Evolutionary conservation across 1,284 basidiomycete species (phyloP), one percentile per base, ranked within the genome.

Genomic region (Rhodotorula sp.): DNA sequence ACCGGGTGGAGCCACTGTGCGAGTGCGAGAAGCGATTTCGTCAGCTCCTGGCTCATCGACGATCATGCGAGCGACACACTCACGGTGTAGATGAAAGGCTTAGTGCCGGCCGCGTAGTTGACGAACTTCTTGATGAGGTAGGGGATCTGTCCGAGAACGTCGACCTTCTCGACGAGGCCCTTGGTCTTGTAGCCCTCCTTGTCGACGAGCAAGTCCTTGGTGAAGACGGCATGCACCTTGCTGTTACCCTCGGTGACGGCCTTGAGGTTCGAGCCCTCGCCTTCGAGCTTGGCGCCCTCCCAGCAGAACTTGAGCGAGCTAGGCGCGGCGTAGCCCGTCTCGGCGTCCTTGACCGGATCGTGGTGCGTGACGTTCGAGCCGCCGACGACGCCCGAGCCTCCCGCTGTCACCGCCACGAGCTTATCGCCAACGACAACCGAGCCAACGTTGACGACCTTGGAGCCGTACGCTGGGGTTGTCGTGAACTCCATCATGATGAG

Each of bases 401-500:
- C 78, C 5, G 74, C 88, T 20, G 87, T 90, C 63, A 91, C 88
- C 65, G 85, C 83, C 22, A 84, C 89, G 72, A 91, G 82, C 81
- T 91, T 89, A 56, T 88, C 89, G 13, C 85, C 89, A 31, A 91
- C 83, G 24, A 93, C 90, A 68, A 95, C 80, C 53, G 87, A 87
- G 10, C 96, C 95, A 37, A 99, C 82, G 80, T 90, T 97, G 71
- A 94, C 89, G 59, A 83, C 85, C 52, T 90, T 90, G 62, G 87
- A 87, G 6, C 92, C 93, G 18, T 75, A 76, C 31, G 47, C 50
- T 4, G 71, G 79, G 76, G 85, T 87, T 1, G 95, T 98, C 74
- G 88, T 92, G 77, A 98, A 94, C 81, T 99, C 95, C 95, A 98
- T 98, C 83, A 92, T 89, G 65, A 96, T 84, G 24, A 92, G 90